A percentile compares a stretch with the other conserved stretches of the same genome.
Conservation (phyloP, 2,329 filamentous ascomycete species). For the Kalmusia sp. region DNA sequence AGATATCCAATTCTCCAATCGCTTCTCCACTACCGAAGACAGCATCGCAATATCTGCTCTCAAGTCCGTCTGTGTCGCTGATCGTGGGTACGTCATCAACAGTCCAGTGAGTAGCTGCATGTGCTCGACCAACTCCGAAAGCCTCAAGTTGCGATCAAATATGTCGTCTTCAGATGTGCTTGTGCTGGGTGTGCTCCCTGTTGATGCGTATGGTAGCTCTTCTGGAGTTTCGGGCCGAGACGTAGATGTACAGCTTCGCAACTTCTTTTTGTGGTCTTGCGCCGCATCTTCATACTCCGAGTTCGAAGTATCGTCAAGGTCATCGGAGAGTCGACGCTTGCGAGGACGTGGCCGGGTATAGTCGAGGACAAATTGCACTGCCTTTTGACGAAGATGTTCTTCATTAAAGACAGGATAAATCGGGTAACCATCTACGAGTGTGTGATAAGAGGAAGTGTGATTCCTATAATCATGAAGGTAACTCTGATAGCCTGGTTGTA, state of each 20-base stretch:
- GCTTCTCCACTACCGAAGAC: conserved; percentile 18
- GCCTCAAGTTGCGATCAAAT: conserved; percentile 11
- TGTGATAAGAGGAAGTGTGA: not conserved
- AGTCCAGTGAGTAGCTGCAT: conserved; percentile 23
- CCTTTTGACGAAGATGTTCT: conserved; percentile 22
- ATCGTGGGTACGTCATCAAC: conserved; percentile 23
- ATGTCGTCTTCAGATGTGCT: conserved; percentile 9
- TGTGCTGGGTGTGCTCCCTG: conserved; percentile 3
- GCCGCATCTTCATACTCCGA: conserved; percentile 7
- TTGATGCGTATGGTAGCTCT: not conserved
- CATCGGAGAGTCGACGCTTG: conserved; percentile 16
- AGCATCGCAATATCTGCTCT: conserved; percentile 30
- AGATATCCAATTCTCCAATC: conserved; percentile 22
- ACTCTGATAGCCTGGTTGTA: not conserved
- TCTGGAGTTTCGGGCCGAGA: not conserved
- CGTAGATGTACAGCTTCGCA: not conserved
- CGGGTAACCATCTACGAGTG: conserved; percentile 1
- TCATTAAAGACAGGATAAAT: conserved; percentile 13
- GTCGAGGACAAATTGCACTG: conserved; percentile 20
- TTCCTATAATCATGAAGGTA: not conserved
- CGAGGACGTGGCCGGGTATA: conserved; percentile 12
- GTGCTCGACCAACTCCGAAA: conserved; percentile 21
- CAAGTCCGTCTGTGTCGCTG: conserved; percentile 17
- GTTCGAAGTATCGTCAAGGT: conserved; percentile 11
- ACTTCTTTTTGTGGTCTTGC: not conserved